Evolutionary conservation across 2,329 filamentous ascomycete genomes (phyloP), one percentile per base, ranked within the genome.

Genomic region (Beauveria sp.): DNA sequence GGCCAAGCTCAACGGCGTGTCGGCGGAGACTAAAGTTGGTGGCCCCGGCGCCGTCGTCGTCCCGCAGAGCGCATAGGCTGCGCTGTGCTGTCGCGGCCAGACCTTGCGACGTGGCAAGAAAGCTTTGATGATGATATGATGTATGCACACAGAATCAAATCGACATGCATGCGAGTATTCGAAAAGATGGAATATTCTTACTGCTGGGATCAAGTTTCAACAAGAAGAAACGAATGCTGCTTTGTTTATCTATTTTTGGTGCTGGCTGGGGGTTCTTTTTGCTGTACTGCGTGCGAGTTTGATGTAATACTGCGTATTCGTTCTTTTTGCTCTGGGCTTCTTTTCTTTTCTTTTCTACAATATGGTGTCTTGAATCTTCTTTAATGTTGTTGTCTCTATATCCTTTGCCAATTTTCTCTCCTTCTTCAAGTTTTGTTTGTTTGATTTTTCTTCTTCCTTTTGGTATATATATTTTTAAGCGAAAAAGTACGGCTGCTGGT

Each of bases 21-120:
- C 43, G 26, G 70, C 66, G 26, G 71, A 69, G 34, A 38, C 34
- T 24, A 69, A 69, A 55, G 69, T 68, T 9, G 52, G 7, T 5
- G 38, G 38, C 16, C 16, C 34, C 18, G 40, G 40, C 10, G 40
- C 3, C 9, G 64, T 49, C 57, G 63, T 69, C 55, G 63, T 69
- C 12, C 66, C 72, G 31, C 69, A 70, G 67, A 73, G 69, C 64
- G 71, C 72, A 58, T 74, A 71, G 68, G 65, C 63, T 61, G 66
- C 65, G 53, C 64, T 68, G 40, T 63, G 64, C 26, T 55, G 62
- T 63, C 40, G 61, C 28, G 50, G 61, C n/a, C 48, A 55, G 16
- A 56, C 43, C 20, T 45, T 56, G 49, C 12, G 31, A 28, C 49
- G 58, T 10, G 20, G 20, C 5, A 49, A 52, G 42, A 52, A 53